These are phyloP conservation scores for Lyophyllum decastes DNA, from an alignment of 768 basidiomycete genomes.

Conservation along the genomic window DNA sequence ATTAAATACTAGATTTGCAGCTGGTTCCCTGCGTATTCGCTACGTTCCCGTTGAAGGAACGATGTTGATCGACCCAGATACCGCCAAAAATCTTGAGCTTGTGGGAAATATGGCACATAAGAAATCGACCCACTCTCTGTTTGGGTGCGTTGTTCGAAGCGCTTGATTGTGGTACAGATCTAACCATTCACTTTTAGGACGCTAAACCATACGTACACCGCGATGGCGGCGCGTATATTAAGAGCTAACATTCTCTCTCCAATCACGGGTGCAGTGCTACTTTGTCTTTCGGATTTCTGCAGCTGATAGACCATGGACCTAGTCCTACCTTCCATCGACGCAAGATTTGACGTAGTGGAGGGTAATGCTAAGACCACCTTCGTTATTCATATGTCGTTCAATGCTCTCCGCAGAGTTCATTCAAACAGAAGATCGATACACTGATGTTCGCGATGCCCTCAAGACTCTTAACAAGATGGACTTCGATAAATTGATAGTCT, in stretches of 20 bases:
- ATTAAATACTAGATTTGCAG: slow-evolving; percentile 70
- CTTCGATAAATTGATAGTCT: slow-evolving; percentile 82
- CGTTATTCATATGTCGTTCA: slow-evolving; percentile 1
- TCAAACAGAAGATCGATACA: slow-evolving; percentile 73
- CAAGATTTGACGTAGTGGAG: slow-evolving; percentile 85
- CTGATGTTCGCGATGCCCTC: slow-evolving; percentile 65
- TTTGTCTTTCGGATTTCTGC: not conserved
- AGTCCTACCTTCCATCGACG: slow-evolving; percentile 71
- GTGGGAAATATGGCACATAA: slow-evolving; percentile 72
- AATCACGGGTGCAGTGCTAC: slow-evolving; percentile 52
- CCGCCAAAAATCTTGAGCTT: slow-evolving; percentile 85
- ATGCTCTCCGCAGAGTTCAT: slow-evolving; percentile 59
- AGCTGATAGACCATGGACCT: slow-evolving; percentile 4
- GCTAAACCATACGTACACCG: slow-evolving; percentile 82
- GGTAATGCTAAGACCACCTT: slow-evolving; percentile 38
- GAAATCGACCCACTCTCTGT: slow-evolving; percentile 74
- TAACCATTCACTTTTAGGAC: slow-evolving; percentile 30
- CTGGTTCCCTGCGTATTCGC: slow-evolving; percentile 69
- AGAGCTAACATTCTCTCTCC: slow-evolving; percentile 83
- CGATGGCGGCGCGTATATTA: slow-evolving; percentile 85
- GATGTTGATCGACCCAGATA: slow-evolving; percentile 93
- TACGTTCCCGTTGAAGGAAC: slow-evolving; percentile 86
- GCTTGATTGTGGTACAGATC: not conserved
- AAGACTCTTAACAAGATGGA: slow-evolving; percentile 79
- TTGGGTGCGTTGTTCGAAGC: slow-evolving; percentile 57